Base-by-base conservation (phyloP, 352 stramenopile species). In the Phytopythium vexans region DNA sequence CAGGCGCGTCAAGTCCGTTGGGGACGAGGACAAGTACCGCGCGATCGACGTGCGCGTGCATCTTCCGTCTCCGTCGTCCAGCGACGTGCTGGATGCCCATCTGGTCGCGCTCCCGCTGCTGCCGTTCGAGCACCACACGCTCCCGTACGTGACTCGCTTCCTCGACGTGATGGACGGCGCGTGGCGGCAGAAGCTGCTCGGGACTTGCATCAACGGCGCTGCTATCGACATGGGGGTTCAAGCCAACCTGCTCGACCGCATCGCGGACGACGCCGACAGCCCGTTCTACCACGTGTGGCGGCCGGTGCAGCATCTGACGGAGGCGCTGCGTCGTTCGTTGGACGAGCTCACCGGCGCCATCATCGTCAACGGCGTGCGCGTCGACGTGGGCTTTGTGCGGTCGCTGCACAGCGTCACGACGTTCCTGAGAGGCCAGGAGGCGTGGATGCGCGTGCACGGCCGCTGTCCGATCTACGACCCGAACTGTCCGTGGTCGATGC, bases 141-240 rank as follows among this genome's bases (percentile, higher is more conserved):
- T 45, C 14, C 27, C 36, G 6, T 54, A 55, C 8, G 7, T 56
- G n/a, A 55, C 16, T 14, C 50, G 37, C 6, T 52, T 46, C 9
- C 41, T 78, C 11, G 38, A 38, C 31, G 40, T 57, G 9, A 39
- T 78, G 41, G 69, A 78, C 52, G 14, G 34, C 6, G 50, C 64
- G 11, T 78, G 57, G 60, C 44, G 42, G 16, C 27, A 33, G 6
- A 78, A 78, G 45, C 16, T 69, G 27, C 55, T 77, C n/a, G 53
- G 54, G 31, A 49, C 50, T 27, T 46, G 41, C 43, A 27, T 67
- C 27, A 53, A 59, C 50, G 51, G 41, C 1, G 54, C 59, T 38
- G 43, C 43, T 15, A 59, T 33, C 31, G 58, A 33, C 15, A 50
- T 62, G 54, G 54, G 46, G 3, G 15, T 12, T 6, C 46, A 62